Percentiles rank a stretch among this genome's conserved stretches.
These are phyloP conservation scores for Lizanozyma gosingica DNA, from an alignment of 1,139 yeast species.

Conservation along the genomic window DNA sequence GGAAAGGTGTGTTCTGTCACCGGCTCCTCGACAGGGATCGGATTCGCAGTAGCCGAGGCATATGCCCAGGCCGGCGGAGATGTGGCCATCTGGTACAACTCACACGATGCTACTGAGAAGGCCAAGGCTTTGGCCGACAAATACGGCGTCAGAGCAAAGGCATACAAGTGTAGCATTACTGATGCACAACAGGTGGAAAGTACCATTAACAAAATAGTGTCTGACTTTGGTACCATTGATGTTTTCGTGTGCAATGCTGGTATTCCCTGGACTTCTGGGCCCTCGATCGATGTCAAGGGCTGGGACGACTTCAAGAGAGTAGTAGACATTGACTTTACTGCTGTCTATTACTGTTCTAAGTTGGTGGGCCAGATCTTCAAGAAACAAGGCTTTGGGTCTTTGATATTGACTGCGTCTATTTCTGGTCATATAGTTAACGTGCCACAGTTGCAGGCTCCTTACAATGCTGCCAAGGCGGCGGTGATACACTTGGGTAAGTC, in stretches of 20 bases:
- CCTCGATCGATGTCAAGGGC: constrained; percentile 48
- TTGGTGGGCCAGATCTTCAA: constrained; percentile 43
- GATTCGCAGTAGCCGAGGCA: constrained; percentile 76
- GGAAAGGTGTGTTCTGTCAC: constrained; percentile 86
- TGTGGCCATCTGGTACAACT: constrained; percentile 76
- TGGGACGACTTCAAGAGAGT: constrained; percentile 45
- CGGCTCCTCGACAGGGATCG: constrained; percentile 84
- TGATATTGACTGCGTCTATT: constrained; percentile 55
- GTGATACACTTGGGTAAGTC: constrained; percentile 46
- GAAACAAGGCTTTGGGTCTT: constrained; percentile 41
- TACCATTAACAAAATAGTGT: constrained; percentile 48
- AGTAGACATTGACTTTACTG: constrained; percentile 45
- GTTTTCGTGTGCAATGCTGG: constrained; percentile 90
- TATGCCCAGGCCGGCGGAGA: constrained; percentile 90
- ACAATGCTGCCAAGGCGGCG: constrained; percentile 52
- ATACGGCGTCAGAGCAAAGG: constrained; percentile 59
- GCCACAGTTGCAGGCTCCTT: constrained; percentile 48
- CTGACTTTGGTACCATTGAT: constrained; percentile 73
- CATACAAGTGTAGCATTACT: constrained; percentile 66
- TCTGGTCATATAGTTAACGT: constrained; percentile 49
- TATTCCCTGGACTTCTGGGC: constrained; percentile 76
- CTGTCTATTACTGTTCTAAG: constrained; percentile 52
- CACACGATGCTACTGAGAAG: constrained; percentile 50
- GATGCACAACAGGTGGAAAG: constrained; percentile 49
- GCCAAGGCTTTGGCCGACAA: constrained; percentile 49